Base-by-base conservation (phyloP, 1,139 yeast species). In the Saccharomyces hybrid region DNA sequence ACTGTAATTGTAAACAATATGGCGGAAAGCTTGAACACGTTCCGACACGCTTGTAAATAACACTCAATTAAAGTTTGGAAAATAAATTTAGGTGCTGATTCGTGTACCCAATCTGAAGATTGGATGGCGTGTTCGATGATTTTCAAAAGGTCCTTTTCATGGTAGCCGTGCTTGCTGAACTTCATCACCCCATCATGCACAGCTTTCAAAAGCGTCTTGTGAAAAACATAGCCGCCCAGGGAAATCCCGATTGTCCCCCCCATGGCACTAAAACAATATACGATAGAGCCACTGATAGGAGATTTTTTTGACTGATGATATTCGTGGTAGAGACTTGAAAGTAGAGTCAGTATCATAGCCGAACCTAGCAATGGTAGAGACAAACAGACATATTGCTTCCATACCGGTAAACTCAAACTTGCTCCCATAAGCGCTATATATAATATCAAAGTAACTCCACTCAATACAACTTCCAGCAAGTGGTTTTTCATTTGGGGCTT, bases 31-130 rank as follows among this genome's bases (percentile, higher is more conserved):
- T 68, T 57, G 61, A 84, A 81, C 0, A 86, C 82, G 1, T 78
- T 76, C 53, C 75, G 77, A 53, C 82, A 76, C 0, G 84, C 85
- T 26, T 62, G 57, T 16, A 71, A 74, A 66, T 84, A 86, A 3
- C 84, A 74, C 5, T 61, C 67, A 23, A 75, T 70, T 54, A 85
- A 73, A 0, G 79, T 78, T 1, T 72, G 67, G 57, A 71, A 77
- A 47, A 78, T 76, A 59, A 74, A 70, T 27, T 69, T 67, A 4
- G 89, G 88, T 0, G 84, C 80, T 2, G 63, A 64, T 16, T 69
- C 63, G 42, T 75, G 70, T 28, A 81, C 75, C 62, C 82, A 86
- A 54, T 82, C 82, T 0, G 86, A 78, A 52, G 80, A 81, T 51
- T 78, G 78, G 47, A 79, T 69, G 0, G 88, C 88, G 48, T 71